Conservation (phyloP, 306 rosid genomes). For the Vicia villosa region DNA sequence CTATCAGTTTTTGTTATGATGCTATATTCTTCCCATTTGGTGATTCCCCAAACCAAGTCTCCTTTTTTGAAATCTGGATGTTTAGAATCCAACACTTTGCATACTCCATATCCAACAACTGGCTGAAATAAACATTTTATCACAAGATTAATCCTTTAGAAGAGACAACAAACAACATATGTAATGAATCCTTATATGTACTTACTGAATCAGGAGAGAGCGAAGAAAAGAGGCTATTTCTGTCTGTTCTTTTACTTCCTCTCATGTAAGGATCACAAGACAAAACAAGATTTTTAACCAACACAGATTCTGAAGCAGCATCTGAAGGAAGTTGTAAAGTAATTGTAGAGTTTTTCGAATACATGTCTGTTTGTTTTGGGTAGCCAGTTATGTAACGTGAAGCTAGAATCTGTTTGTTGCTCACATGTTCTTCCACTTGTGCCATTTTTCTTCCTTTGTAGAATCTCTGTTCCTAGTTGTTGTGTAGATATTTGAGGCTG, state of each 20-base stretch:
- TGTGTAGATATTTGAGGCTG: constrained; percentile 8
- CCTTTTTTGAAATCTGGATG: constrained; percentile 43
- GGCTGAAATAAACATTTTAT: constrained; percentile 26
- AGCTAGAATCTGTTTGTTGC: constrained; percentile 51
- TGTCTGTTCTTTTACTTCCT: constrained; percentile 23
- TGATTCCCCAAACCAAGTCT: constrained; percentile 49
- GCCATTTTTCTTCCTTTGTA: constrained; percentile 35
- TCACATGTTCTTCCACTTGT: constrained; percentile 37
- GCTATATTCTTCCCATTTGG: constrained; percentile 56
- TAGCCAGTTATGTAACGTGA: constrained; percentile 39
- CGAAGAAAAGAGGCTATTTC: constrained; percentile 24
- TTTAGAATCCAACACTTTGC: constrained; percentile 47
- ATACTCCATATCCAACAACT: constrained; percentile 50
- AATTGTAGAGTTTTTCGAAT: constrained; percentile 32
- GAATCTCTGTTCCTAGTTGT: neutral
- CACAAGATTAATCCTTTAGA: neutral
- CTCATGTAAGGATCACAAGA: constrained; percentile 75
- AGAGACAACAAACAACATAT: neutral
- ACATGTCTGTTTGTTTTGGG: constrained; percentile 49
- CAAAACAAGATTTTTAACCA: constrained; percentile 64
- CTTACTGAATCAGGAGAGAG: constrained; percentile 51
- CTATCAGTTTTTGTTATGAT: constrained; percentile 36
- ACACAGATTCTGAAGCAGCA: constrained; percentile 40
- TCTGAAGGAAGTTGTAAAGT: constrained; percentile 45
- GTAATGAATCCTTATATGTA: neutral